These are phyloP conservation scores for Boechera retrofracta DNA, from an alignment of 345 rosid genomes.

Conservation along the genomic window DNA sequence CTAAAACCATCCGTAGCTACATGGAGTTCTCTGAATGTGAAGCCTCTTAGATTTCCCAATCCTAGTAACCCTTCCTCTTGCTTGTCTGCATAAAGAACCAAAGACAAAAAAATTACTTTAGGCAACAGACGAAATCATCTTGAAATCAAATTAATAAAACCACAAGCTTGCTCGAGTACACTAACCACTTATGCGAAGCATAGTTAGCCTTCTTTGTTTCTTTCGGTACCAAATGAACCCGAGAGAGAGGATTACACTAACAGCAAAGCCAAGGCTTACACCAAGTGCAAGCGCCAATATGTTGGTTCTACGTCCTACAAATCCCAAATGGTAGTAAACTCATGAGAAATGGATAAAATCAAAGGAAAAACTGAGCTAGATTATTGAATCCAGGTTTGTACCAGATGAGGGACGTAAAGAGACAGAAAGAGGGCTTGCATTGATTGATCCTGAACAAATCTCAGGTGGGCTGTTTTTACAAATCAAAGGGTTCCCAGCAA, in stretches of 20 bases:
- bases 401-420: slow-evolving; percentile 65
- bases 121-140: not conserved
- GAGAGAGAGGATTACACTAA: slow-evolving; percentile 53
- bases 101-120: not conserved
- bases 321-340: slow-evolving; percentile 32
- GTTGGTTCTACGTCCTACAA: slow-evolving; percentile 62
- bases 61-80: slow-evolving; percentile 69
- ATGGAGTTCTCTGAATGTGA: slow-evolving; percentile 87
- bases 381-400: slow-evolving; percentile 3
- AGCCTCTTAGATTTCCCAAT: slow-evolving; percentile 82
- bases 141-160: not conserved
- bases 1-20: slow-evolving; percentile 80
- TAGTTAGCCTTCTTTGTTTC: slow-evolving; percentile 51
- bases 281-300: slow-evolving; percentile 76
- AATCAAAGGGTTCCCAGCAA: slow-evolving; percentile 81
- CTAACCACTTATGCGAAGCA: slow-evolving; percentile 64
- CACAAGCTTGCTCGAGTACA: not conserved
- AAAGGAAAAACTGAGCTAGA: not conserved
- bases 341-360: not conserved
- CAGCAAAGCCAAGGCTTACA: slow-evolving; percentile 60
- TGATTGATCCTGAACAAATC: slow-evolving; percentile 70
- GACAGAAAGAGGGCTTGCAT: slow-evolving; percentile 55
- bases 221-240: slow-evolving; percentile 62
- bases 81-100: slow-evolving; percentile 54
- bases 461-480: slow-evolving; percentile 63